Percentiles rank a stretch among this genome's conserved stretches.
Evolutionary conservation across 2,329 filamentous ascomycete species (phyloP).

Genomic region (Akanthomyces dipterigenus): DNA sequence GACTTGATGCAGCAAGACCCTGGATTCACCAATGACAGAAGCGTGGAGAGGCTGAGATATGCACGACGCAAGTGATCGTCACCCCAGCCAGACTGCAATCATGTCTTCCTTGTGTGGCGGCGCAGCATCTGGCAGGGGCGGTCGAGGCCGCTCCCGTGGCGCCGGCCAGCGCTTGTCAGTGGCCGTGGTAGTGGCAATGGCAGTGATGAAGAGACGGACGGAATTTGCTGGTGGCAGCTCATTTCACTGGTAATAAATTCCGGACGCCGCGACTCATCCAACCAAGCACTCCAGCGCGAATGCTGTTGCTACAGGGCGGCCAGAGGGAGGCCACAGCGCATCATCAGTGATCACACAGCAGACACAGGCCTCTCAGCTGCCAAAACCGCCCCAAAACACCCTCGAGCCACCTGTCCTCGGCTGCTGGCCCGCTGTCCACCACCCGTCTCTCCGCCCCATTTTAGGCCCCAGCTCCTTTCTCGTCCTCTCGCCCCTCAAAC

Average conservation of each 20-base stretch:
- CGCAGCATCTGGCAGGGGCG: neutral
- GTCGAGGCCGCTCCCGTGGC: neutral
- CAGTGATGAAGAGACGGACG: too few relatives aligned
- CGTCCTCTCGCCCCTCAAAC: neutral
- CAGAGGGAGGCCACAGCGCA: too few relatives aligned
- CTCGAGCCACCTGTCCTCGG: neutral
- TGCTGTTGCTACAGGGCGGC: too few relatives aligned
- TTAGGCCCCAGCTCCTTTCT: neutral
- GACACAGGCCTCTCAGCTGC: too few relatives aligned
- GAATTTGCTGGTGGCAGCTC: too few relatives aligned
- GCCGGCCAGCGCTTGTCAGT: neutral
- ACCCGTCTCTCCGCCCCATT: neutral
- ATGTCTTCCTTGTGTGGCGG: neutral
- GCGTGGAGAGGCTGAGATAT: conserved; percentile 8
- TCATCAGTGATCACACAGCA: too few relatives aligned
- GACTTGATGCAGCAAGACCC: neutral
- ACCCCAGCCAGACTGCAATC: neutral
- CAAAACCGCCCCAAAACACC: neutral
- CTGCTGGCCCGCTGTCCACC: neutral
- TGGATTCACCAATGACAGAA: conserved; percentile 2
- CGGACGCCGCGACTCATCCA: too few relatives aligned
- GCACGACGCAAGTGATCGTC: conserved; percentile 3
- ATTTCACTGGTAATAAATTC: too few relatives aligned
- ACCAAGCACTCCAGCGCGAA: too few relatives aligned
- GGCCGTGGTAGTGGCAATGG: too few relatives aligned